Base-by-base conservation (phyloP, 1,284 basidiomycete genomes). In the Peniophora sp. region DNA sequence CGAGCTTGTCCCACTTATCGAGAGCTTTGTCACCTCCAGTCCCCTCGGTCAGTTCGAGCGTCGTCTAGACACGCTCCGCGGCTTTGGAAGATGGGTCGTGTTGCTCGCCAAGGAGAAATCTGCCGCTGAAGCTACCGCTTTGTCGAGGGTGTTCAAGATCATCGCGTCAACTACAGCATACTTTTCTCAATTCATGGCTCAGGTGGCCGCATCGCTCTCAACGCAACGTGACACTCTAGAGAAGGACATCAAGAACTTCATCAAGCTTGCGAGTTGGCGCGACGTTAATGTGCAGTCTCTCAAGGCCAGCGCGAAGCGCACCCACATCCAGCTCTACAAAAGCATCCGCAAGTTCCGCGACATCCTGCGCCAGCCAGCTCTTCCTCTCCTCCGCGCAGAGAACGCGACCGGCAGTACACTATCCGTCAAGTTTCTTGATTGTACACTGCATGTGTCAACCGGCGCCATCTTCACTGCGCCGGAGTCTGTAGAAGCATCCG, bases 241-340 rank as follows among this genome's bases (percentile, higher is more conserved):
- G 68, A 87, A 85, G 59, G 88, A 96, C 50, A 79, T 99, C 50
- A 78, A 76, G 53, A 83, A 81, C 50, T 89, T 92, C 63, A 88
- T 99, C 74, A 94, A 93, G 65, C 76, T 99, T 37, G 97, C 97
- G 0, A 97, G 93, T 62, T 99, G 97, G 97, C 96, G 91, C 66
- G 97, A 99, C 63, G 76, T 96, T 62, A 99, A 99, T 61, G 88
- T 99, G 10, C 89, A 92, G 57, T 94, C 97, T 3, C 76, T 99
- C 56, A 91, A 89, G 65, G 85, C 90, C 55, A 98, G 94, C 60
- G 95, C 96, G 0, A 83, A 88, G 58, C 88, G 82, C 62, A 93
- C 92, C 1, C 97, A 99, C 66, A 83, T 85, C 54, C 91, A 95
- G 57, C 74, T 99, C 12, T 96, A 95, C 78, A 93, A 91, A 66